These are phyloP conservation scores for Leccinum subtestaceum DNA, from an alignment of 768 basidiomycete genomes.

Conservation along the genomic window DNA sequence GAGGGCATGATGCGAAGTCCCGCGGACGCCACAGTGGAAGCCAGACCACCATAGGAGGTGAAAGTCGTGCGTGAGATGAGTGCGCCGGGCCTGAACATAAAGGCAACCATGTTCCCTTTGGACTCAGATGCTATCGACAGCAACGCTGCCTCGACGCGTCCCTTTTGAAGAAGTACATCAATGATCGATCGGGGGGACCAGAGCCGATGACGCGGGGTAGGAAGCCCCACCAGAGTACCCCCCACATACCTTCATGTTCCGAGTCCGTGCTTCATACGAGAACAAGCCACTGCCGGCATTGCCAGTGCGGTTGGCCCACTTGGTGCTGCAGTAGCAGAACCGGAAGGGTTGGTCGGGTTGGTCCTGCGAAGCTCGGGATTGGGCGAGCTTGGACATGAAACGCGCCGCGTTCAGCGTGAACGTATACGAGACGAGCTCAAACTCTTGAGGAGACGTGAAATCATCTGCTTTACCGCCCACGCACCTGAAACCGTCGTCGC, in stretches of 20 bases:
- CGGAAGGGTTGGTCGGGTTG: constrained; percentile 12
- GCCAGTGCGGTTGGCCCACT: constrained; percentile 19
- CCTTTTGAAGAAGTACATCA: constrained; percentile 6
- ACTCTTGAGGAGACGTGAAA: constrained; percentile 23
- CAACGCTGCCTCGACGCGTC: constrained; percentile 21
- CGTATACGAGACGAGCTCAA: constrained; percentile 25
- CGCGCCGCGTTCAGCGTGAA: constrained; percentile 23
- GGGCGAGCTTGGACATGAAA: constrained; percentile 21
- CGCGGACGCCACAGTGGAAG: constrained; percentile 16
- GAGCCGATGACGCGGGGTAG: not conserved
- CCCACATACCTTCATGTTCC: constrained; percentile 25
- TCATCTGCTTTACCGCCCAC: constrained; percentile 25
- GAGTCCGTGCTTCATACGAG: constrained; percentile 16
- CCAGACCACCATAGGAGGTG: constrained; percentile 18
- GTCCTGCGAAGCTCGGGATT: constrained; percentile 3
- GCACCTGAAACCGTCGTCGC: constrained; percentile 13
- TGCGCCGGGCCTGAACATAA: constrained; percentile 23
- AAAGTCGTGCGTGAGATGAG: constrained; percentile 12
- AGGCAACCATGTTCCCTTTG: constrained; percentile 8
- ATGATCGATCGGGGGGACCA: not conserved
- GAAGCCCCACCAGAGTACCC: not conserved
- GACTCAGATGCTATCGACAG: constrained; percentile 17
- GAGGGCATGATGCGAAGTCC: constrained; percentile 23
- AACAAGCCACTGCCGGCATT: constrained; percentile 14
- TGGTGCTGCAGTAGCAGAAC: constrained; percentile 29